phyloP scores from a whole-genome alignment of 2,329 filamentous ascomycete species.

The Diaporthe sp. region DNA sequence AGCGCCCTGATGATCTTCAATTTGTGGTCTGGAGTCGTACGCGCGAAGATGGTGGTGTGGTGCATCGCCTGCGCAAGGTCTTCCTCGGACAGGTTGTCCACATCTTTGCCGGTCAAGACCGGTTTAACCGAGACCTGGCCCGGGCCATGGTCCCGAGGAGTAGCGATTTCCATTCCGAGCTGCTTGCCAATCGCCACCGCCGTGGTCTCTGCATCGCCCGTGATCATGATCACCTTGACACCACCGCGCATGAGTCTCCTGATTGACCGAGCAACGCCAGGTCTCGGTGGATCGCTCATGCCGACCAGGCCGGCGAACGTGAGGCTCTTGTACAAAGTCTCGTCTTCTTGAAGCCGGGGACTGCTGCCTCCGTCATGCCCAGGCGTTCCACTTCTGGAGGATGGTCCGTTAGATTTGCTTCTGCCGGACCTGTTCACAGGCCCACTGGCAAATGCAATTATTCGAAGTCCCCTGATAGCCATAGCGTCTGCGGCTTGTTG shows the following conservation, averaged over 20 bases:
- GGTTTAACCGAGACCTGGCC: conserved; percentile 74
- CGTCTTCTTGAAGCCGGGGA: conserved; percentile 62
- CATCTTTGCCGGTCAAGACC: conserved; percentile 89
- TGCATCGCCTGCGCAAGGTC: conserved; percentile 89
- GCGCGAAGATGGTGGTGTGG: conserved; percentile 93
- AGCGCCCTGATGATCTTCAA: conserved; percentile 95
- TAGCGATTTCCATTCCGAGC: conserved; percentile 88
- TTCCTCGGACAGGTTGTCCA: conserved; percentile 91
- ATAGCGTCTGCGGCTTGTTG: conserved; percentile 85
- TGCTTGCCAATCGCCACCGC: conserved; percentile 94
- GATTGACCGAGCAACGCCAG: conserved; percentile 91
- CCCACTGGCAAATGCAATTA: conserved; percentile 94
- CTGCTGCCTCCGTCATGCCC: conserved; percentile 56
- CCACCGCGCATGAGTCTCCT: conserved; percentile 91
- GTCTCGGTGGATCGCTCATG: conserved; percentile 96
- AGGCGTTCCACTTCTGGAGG: conserved; percentile 67
- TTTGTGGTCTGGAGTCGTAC: conserved; percentile 97
- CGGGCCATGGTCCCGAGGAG: conserved; percentile 63
- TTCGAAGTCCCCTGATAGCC: conserved; percentile 89
- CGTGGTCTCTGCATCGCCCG: conserved; percentile 94
- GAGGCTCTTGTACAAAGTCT: conserved; percentile 85
- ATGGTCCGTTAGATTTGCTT: conserved; percentile 54
- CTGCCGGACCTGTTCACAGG: conserved; percentile 66
- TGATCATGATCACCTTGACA: conserved; percentile 99
- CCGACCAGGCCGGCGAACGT: conserved; percentile 94